Evolutionary conservation across 495 filamentous ascomycete species (phyloP).

Genomic region (Aspergillus saccharolyticus): DNA sequence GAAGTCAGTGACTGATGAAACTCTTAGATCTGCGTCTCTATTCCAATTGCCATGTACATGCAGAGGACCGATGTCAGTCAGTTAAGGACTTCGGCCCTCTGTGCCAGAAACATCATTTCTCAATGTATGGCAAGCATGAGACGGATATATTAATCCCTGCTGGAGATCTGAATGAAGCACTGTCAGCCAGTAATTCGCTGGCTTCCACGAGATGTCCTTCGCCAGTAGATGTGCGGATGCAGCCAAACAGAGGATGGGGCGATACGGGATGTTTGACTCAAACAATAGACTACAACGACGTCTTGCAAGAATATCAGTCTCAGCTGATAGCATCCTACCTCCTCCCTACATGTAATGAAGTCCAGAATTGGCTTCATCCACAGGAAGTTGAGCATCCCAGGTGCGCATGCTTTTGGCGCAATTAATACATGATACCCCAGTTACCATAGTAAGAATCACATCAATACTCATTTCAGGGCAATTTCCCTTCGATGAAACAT

Average conservation of each 20-base stretch:
- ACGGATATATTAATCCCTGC: neutral
- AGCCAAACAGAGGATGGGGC: neutral
- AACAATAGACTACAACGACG: neutral
- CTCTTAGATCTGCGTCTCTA: neutral
- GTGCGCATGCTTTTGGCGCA: too few species aligned
- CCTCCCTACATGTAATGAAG: neutral
- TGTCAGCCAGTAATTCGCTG: too few species aligned
- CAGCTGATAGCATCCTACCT: neutral
- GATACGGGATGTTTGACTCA: neutral
- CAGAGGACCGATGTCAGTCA: neutral
- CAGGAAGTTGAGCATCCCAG: too few species aligned
- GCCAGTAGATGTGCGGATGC: neutral
- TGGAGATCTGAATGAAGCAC: neutral
- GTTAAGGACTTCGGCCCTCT: neutral
- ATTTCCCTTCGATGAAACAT: too few species aligned
- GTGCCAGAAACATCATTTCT: neutral
- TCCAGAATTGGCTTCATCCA: too few species aligned
- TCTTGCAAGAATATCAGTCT: neutral
- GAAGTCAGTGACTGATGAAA: neutral
- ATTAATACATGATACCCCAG: too few species aligned
- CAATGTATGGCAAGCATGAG: neutral
- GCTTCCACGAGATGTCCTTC: neutral
- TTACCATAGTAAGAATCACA: too few species aligned
- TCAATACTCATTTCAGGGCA: too few species aligned
- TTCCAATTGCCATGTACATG: neutral